Evolutionary conservation across 2,329 filamentous ascomycete genomes (phyloP).

Genomic region (Paraphoma sp.): DNA sequence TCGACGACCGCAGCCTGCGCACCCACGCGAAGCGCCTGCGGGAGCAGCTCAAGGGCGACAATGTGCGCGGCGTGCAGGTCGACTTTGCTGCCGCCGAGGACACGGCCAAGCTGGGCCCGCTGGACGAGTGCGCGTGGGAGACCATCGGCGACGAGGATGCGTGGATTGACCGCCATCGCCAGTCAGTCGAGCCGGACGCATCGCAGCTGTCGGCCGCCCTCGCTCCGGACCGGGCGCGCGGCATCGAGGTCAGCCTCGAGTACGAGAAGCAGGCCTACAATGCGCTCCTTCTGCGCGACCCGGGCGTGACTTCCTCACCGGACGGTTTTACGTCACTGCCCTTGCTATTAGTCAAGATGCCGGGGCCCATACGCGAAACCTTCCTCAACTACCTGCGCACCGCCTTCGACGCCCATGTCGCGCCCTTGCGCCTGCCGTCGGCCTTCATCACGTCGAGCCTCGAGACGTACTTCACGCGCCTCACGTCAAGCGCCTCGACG

Average conservation of each 20-base stretch:
- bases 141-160: slow-evolving; percentile 50
- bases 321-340: slow-evolving; percentile 56
- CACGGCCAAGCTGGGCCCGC: slow-evolving; percentile 53
- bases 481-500: slow-evolving; percentile 51
- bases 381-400: slow-evolving; percentile 58
- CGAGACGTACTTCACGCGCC: slow-evolving; percentile 65
- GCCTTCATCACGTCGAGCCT: slow-evolving; percentile 54
- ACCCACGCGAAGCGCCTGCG: slow-evolving; percentile 57
- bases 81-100: slow-evolving; percentile 48
- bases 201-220: slow-evolving; percentile 28
- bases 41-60: slow-evolving; percentile 58
- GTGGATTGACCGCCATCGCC: slow-evolving; percentile 47
- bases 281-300: slow-evolving; percentile 56
- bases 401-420: slow-evolving; percentile 59
- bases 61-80: slow-evolving; percentile 54
- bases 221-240: slow-evolving; percentile 41
- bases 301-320: slow-evolving; percentile 35
- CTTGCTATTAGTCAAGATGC: slow-evolving; percentile 59
- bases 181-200: slow-evolving; percentile 41
- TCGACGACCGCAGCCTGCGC: slow-evolving; percentile 48
- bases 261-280: slow-evolving; percentile 59
- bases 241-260: slow-evolving; percentile 56
- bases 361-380: slow-evolving; percentile 56
- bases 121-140: slow-evolving; percentile 57
- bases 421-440: slow-evolving; percentile 53